Evolutionary conservation across 306 rosid species (phyloP).

Genomic region (Ammopiptanthus mongolicus): DNA sequence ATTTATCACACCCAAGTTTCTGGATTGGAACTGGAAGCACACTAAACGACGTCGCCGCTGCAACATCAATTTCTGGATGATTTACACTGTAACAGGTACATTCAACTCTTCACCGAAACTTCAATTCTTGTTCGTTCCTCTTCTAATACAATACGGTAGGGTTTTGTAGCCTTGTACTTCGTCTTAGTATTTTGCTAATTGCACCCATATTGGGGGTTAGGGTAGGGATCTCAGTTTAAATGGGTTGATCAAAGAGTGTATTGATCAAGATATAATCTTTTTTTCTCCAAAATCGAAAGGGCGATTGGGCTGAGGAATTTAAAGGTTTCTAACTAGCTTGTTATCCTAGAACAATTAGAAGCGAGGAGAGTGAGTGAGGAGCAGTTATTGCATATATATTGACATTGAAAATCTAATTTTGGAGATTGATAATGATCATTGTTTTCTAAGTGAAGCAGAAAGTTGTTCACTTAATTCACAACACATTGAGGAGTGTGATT

Average conservation of each 20-base stretch:
- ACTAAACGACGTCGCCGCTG: constrained; percentile 3
- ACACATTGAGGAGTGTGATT: neutral
- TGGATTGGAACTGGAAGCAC: neutral
- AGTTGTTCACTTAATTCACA: neutral
- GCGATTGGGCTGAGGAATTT: too few relatives aligned
- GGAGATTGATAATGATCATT: neutral
- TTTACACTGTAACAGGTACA: neutral
- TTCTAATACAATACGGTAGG: neutral
- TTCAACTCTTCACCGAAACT: neutral
- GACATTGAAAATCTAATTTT: neutral
- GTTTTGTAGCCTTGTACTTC: neutral
- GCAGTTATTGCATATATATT: neutral
- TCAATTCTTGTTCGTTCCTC: neutral
- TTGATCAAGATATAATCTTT: neutral
- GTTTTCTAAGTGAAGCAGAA: neutral
- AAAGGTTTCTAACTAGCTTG: neutral
- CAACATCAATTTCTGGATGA: neutral
- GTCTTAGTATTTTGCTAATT: neutral
- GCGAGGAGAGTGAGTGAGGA: neutral
- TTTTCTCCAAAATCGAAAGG: too few relatives aligned
- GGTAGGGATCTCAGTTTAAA: neutral
- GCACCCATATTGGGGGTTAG: neutral
- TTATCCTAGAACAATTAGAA: neutral
- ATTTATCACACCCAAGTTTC: neutral
- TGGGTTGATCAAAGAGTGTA: neutral